A percentile compares a stretch with the other conserved stretches of the same genome.
These are phyloP conservation scores for Helotiales sp. DNA, from an alignment of 2,329 filamentous ascomycete species.

Conservation along the genomic window DNA sequence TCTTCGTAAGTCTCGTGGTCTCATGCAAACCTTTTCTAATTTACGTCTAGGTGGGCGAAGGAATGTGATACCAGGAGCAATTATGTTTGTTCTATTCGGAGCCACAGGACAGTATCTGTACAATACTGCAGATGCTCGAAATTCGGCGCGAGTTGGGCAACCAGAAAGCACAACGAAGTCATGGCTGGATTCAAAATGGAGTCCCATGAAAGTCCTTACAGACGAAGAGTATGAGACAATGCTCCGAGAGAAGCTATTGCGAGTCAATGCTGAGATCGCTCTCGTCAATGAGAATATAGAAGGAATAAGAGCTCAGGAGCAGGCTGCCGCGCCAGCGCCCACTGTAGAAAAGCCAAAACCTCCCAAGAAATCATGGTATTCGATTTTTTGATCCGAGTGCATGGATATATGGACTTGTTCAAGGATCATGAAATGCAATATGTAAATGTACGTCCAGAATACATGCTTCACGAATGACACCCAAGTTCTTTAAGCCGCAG, in stretches of 20 bases:
- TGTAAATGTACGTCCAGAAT: no score
- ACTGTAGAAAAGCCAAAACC: background rate
- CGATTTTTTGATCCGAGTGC: background rate
- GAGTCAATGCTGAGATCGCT: constrained; percentile 74
- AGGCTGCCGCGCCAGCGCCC: constrained; percentile 7
- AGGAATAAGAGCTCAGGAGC: constrained; percentile 38
- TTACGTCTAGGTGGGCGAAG: constrained; percentile 53
- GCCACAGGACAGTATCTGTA: constrained; percentile 56
- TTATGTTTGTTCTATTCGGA: constrained; percentile 60
- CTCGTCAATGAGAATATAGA: constrained; percentile 75
- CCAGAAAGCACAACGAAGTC: constrained; percentile 37
- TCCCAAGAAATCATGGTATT: background rate
- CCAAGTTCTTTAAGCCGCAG: no score
- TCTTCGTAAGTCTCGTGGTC: constrained; percentile 43
- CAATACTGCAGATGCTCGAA: constrained; percentile 48
- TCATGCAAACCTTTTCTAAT: background rate
- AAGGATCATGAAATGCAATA: no score
- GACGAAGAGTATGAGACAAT: constrained; percentile 73
- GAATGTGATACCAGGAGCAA: constrained; percentile 53
- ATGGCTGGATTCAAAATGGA: constrained; percentile 63
- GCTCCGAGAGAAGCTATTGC: constrained; percentile 69
- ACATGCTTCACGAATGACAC: no score
- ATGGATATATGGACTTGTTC: no score
- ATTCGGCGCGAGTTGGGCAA: constrained; percentile 11
- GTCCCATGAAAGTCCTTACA: constrained; percentile 67